Base-by-base conservation (phyloP, 129 eudicot species). In the Chrysanthemum lavandulifolium region DNA sequence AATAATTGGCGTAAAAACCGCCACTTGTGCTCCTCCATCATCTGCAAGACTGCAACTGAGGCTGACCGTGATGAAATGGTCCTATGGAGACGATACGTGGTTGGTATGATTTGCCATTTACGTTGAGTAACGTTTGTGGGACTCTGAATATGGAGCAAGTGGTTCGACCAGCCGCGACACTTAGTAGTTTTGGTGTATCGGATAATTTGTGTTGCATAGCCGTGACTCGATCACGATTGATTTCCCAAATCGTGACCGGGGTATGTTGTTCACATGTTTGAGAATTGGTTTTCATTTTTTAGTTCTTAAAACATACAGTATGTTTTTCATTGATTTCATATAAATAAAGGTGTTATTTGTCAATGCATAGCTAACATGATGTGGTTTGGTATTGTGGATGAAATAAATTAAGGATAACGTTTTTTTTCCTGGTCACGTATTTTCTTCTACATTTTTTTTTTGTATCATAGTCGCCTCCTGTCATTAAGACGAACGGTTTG, bases 51-150 rank as follows among this genome's bases (percentile, higher is more conserved):
- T n/a, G n/a, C 6, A 92, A 79, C 45, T 84, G 81, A 0, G 85
- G 73, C 6, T 67, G 31, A 25, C 90, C 90, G 64, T 87, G 96
- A 82, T 92, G 95, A 80, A 77, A 89, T 0, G 98, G 98, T 1
- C 98, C 98, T 31, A 92, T 69, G 10, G 96, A 89, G 76, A 89
- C 78, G 56, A 92, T 85, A 58, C 83, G 84, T 1, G 98, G 98
- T 10, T 80, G 79, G 72, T 92, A 92, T 63, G 74, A 73, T 13
- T 73, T 53, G 11, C 86, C 95, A 73, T 92, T 89, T 80, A 85
- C 57, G 25, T 85, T 88, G 8, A 71, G 56, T 2, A 92, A 65
- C 73, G 86, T 85, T 50, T 87, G 85, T 0, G 98, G 98, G 33
- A 89, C 91, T 56, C 77, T 79, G 69, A 87, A 92, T 67, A 89